Base-by-base conservation (phyloP, 345 rosid species). In the Ceriops zippeliana region DNA sequence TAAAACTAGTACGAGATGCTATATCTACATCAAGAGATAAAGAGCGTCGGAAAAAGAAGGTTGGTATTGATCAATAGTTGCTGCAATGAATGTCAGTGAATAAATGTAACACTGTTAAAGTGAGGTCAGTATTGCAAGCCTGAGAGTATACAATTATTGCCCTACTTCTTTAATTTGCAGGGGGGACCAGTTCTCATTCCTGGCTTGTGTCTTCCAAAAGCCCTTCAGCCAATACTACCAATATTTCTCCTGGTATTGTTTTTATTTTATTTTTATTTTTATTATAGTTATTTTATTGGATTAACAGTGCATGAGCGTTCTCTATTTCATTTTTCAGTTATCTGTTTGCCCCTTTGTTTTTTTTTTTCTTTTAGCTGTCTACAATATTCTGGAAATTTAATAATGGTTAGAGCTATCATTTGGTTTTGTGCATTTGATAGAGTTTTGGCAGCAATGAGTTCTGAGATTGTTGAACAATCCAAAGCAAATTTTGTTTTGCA, bases 221-320 rank as follows among this genome's bases (percentile, higher is more conserved):
- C 99, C 52, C 98, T 95, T 58, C 89, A 83, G 83, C 98, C 98
- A 53, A 72, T 95, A 85, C 91, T 95, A 81, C 99, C 99, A 24
- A 83, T 90, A 69, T 90, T 90, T 80, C 90, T 90, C 61, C 99
- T 88, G 79, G 99, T 91, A 86, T 69, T 76, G 16, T 70, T 8
- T 47, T 78, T 38, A 54, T 70, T 19, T 59, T 22, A 0, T 22
- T 22, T 22, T 61, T 38, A 21, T 61, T 58, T n/a, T 24, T 54
- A 59, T 66, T 58, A 28, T 15, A 21, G 42, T 62, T 32, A 24
- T 31, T 34, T 70, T 52, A 34, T 69, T 64, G 46, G 35, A 22
- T 63, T 38, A 46, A 11, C 6, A 24, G 34, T 31, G 22, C 21
- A 46, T 62, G 46, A 42, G 53, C 49, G 30, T 22, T 61, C 26